These are phyloP conservation scores for Citrus reticulata DNA, from an alignment of 345 rosid species.

Conservation along the genomic window DNA sequence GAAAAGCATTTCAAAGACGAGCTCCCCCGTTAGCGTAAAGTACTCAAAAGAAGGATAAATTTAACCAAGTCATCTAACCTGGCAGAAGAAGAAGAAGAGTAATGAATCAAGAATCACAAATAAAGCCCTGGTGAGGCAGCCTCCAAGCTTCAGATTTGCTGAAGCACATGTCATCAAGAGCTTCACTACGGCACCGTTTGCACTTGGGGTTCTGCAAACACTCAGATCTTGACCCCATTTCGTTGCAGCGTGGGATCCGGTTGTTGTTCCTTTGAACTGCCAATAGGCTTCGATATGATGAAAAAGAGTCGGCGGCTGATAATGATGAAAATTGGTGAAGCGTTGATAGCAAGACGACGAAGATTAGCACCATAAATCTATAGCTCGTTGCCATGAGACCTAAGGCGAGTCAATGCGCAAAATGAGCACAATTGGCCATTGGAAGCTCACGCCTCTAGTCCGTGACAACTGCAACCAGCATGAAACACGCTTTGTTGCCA, in stretches of 20 bases:
- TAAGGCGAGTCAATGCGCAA: not conserved
- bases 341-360: conserved; percentile 12
- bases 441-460: too few relatives aligned
- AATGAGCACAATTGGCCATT: too few relatives aligned
- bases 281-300: conserved; percentile 12
- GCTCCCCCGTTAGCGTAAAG: not conserved
- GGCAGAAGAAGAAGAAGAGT: not conserved
- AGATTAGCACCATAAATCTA: not conserved
- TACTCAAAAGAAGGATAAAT: not conserved
- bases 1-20: not conserved
- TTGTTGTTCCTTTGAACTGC: conserved; percentile 15
- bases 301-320: not conserved
- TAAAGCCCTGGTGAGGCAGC: conserved; percentile 47
- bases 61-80: not conserved
- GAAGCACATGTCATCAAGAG: conserved; percentile 57
- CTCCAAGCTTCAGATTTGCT: conserved; percentile 41
- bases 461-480: too few relatives aligned
- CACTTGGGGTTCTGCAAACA: conserved; percentile 39
- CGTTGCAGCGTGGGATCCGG: conserved; percentile 34
- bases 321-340: conserved; percentile 14
- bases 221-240: conserved; percentile 36
- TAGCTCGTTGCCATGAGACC: conserved; percentile 9
- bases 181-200: conserved; percentile 52
- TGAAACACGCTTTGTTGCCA: too few relatives aligned
- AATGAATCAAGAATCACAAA: conserved; percentile 27